Conservation (phyloP, 2,329 filamentous ascomycete genomes). For the Cryphonectria radicalis region DNA sequence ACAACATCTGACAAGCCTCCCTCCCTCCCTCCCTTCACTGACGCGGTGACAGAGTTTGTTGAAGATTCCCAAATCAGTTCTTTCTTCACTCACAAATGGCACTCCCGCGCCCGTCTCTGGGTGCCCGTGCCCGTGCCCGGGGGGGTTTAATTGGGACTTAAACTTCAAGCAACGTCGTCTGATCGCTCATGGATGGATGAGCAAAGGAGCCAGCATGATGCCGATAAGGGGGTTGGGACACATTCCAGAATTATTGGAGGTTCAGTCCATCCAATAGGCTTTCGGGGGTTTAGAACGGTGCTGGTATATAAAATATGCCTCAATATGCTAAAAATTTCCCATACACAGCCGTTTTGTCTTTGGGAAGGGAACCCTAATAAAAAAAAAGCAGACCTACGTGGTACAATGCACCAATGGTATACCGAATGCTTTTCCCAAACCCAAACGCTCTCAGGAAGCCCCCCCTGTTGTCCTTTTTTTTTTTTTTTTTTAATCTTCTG, state of each 20-base stretch:
- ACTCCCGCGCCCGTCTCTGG: not conserved
- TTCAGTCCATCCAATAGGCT: not conserved
- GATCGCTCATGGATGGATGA: not conserved
- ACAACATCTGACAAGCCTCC: not conserved
- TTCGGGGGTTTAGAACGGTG: conserved; percentile 5
- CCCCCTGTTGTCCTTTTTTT: conserved; percentile 14
- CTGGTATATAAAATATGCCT: conserved; percentile 24
- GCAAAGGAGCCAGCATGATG: not conserved
- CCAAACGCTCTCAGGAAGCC: conserved; percentile 19
- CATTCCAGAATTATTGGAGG: not conserved
- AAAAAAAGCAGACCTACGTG: conserved; percentile 12
- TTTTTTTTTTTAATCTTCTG: too few species aligned
- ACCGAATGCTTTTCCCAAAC: conserved; percentile 29
- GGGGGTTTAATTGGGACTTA: not conserved
- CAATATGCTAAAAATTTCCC: conserved; percentile 22
- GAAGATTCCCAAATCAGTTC: not conserved
- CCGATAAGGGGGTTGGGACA: not conserved
- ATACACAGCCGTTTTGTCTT: conserved; percentile 23
- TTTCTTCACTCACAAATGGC: not conserved
- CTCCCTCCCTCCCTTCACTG: not conserved
- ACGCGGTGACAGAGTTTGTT: not conserved
- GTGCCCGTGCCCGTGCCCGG: too few species aligned
- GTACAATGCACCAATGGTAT: conserved; percentile 11
- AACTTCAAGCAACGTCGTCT: not conserved
- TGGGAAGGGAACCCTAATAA: conserved; percentile 6